Conservation (phyloP, 495 filamentous ascomycete genomes). For the Hyaloscypha finlandica region DNA sequence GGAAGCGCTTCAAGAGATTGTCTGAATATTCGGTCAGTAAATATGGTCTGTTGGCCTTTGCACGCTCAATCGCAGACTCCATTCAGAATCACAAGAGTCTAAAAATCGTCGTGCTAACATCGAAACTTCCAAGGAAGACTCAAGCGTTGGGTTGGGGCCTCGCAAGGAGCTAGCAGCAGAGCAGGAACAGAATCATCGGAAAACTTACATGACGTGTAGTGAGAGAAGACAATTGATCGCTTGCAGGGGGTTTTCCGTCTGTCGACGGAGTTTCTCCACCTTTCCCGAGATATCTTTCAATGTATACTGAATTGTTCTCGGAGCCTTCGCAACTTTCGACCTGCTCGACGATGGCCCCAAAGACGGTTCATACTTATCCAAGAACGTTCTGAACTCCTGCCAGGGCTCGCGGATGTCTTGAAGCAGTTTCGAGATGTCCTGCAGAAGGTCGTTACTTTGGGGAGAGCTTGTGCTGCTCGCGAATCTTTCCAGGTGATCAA, state of each 20-base stretch:
- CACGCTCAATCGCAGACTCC: too few species aligned
- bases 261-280: neutral
- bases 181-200: neutral
- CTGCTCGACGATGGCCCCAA: neutral
- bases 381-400: neutral
- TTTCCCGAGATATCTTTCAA: neutral
- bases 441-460: neutral
- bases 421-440: neutral
- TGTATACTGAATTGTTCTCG: neutral
- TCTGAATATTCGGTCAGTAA: neutral
- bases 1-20: neutral
- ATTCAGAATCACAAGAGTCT: too few species aligned
- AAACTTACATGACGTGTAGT: neutral
- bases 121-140: too few species aligned
- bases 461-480: neutral
- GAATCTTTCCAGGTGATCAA: conserved; percentile 1
- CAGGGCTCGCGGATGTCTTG: neutral
- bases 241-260: neutral
- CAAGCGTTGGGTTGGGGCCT: too few species aligned
- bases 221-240: neutral
- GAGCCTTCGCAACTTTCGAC: neutral
- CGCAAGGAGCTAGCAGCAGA: too few species aligned
- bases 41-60: neutral
- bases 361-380: neutral
- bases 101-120: too few species aligned